phyloP scores from a whole-genome alignment of 2,329 filamentous ascomycete species.

The Claviceps sp. region DNA sequence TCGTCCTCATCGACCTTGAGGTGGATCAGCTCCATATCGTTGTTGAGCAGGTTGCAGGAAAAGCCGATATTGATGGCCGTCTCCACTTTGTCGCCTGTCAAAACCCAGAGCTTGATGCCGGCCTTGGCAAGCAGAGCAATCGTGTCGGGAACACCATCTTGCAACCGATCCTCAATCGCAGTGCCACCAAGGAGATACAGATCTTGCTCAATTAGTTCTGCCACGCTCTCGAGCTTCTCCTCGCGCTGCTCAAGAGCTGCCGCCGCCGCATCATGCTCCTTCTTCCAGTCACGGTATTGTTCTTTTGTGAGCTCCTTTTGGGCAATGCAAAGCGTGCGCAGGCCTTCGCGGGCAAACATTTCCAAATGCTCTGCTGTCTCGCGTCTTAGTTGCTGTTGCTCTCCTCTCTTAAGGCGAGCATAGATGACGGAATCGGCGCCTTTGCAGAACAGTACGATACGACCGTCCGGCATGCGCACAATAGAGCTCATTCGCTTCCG shows the following conservation, averaged over 20 bases:
- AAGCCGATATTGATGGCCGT: slow-evolving; percentile 99
- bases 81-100: slow-evolving; percentile 97
- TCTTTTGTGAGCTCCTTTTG: slow-evolving; percentile 67
- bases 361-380: slow-evolving; percentile 88
- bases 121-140: slow-evolving; percentile 83
- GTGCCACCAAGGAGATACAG: slow-evolving; percentile 82
- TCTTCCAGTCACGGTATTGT: slow-evolving; percentile 75
- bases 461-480: slow-evolving; percentile 81
- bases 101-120: slow-evolving; percentile 96
- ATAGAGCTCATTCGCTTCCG: slow-evolving; percentile 98
- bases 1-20: slow-evolving; percentile 73
- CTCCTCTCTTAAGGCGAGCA: slow-evolving; percentile 69
- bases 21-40: slow-evolving; percentile 93
- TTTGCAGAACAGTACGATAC: slow-evolving; percentile 89
- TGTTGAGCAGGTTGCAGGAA: slow-evolving; percentile 93
- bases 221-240: slow-evolving; percentile 80
- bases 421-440: slow-evolving; percentile 97
- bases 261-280: slow-evolving; percentile 76
- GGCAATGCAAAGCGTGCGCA: slow-evolving; percentile 89
- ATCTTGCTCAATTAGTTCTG: slow-evolving; percentile 83
- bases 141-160: slow-evolving; percentile 92
- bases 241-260: slow-evolving; percentile 75
- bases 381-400: slow-evolving; percentile 72
- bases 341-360: slow-evolving; percentile 89
- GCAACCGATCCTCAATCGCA: slow-evolving; percentile 90